A percentile compares a stretch with the other conserved stretches of the same genome.
phyloP scores from a whole-genome alignment of 164 flowering plant species.

The Euptelea pleiosperma region DNA sequence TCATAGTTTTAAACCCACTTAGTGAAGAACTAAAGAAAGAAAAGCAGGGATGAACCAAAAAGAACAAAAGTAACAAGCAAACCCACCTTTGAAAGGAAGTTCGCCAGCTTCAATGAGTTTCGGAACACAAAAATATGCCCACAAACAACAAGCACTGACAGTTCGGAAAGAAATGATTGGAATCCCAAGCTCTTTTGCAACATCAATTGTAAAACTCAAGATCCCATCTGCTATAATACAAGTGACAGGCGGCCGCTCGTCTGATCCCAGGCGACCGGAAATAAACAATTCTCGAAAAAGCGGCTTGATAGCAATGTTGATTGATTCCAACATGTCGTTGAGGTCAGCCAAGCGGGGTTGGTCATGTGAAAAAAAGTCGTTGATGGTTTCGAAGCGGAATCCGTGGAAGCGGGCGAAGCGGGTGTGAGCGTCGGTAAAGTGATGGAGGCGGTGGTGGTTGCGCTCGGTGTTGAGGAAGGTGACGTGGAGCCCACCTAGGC shows the following conservation, averaged over 20 bases:
- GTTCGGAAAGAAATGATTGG: conserved; percentile 39
- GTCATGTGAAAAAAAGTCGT: conserved; percentile 35
- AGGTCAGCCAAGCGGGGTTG: conserved; percentile 18
- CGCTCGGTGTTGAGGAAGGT: conserved; percentile 35
- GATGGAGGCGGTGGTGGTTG: conserved; percentile 25
- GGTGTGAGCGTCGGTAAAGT: conserved; percentile 15
- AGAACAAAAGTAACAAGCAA: neutral
- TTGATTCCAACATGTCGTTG: conserved; percentile 13
- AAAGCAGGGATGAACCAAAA: neutral
- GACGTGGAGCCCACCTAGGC: conserved; percentile 24
- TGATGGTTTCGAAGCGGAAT: conserved; percentile 28
- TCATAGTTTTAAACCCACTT: no score
- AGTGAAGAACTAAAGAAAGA: neutral
- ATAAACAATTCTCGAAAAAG: conserved; percentile 30
- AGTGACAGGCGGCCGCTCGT: conserved; percentile 14
- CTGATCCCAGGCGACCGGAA: neutral
- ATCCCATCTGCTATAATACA: conserved; percentile 48
- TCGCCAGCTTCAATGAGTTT: conserved; percentile 26
- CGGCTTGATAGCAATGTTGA: conserved; percentile 16
- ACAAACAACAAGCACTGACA: conserved; percentile 33
- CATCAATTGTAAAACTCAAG: conserved; percentile 27
- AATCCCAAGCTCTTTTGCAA: conserved; percentile 37
- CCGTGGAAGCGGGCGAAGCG: conserved; percentile 22
- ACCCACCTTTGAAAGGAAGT: conserved; percentile 29
- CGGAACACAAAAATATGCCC: conserved; percentile 32